Base-by-base conservation (phyloP, 176 grass and related monocot species). In the Oryza meyeriana region DNA sequence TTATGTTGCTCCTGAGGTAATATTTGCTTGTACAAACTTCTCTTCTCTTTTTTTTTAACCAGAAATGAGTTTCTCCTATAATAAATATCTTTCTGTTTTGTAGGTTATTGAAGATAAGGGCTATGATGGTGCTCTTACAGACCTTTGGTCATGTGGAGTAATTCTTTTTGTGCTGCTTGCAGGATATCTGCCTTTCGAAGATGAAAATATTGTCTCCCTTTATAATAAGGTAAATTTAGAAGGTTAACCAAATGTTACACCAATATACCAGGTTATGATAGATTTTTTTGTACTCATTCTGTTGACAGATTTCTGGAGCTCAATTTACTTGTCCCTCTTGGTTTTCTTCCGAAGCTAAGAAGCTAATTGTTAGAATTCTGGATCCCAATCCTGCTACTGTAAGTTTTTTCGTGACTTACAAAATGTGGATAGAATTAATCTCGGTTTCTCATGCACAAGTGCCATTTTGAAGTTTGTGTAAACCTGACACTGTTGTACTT, bases 81-180 rank as follows among this genome's bases (percentile, higher is more conserved):
- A 29, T 32, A 40, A 52, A 70, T 64, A 62, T 1, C 0, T 55
- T 22, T 67, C 72, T 66, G 25, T 40, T 85, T 68, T 84, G 10
- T 80, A 99, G 96, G 93, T 99, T 35, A 94, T 99, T 42, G 91
- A 99, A 45, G 93, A 99, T 78, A 90, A 91, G 90, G 96, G 96
- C 47, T 99, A 99, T 87, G 87, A 95, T 74, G 96, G 96, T 83
- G 93, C 93, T 78, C 73, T 87, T 79, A 91, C 96, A 14, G 96
- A 99, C 83, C 72, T 99, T 48, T 99, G 97, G 97, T 99, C 97
- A 55, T 99, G 97, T 50, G 97, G 97, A 76, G 91, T 99, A 34
- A 99, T 99, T 74, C 93, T 99, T 79, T 99, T 92, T 78, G 89
- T 99, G 59, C 59, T 95, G 32, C 83, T 99, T 77, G 89, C 93